Evolutionary conservation across 768 basidiomycete genomes (phyloP).

Genomic region (Serendipita vermifera): DNA sequence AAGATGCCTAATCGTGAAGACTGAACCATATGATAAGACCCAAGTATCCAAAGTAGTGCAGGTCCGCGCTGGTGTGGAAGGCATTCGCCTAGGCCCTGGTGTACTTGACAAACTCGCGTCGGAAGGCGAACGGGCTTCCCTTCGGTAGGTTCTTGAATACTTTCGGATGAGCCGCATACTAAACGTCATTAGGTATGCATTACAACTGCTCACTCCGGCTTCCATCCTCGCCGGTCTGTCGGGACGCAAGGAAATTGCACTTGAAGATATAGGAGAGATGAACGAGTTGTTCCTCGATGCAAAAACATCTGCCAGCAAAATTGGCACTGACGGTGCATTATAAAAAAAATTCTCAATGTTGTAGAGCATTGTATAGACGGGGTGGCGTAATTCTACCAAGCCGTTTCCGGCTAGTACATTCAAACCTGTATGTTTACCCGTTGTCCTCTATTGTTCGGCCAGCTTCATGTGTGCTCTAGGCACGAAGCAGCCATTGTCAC

Average conservation of each 20-base stretch:
- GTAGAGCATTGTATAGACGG: neutral
- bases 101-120: conserved; percentile 70
- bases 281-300: conserved; percentile 91
- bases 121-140: conserved; percentile 69
- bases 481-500: too few relatives aligned
- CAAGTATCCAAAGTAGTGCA: conserved; percentile 81
- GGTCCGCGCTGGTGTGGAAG: conserved; percentile 76
- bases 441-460: too few relatives aligned
- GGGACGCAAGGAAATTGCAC: conserved; percentile 67
- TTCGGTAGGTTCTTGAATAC: conserved; percentile 46
- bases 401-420: too few relatives aligned
- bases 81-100: conserved; percentile 56
- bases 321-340: conserved; percentile 29
- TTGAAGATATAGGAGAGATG: conserved; percentile 89
- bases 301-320: conserved; percentile 56
- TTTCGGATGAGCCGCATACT: conserved; percentile 9
- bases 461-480: too few relatives aligned
- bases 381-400: too few relatives aligned
- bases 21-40: conserved; percentile 65
- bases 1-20: conserved; percentile 92
- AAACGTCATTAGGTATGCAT: conserved; percentile 49
- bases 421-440: too few relatives aligned
- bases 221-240: conserved; percentile 69
- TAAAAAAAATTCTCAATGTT: too few relatives aligned
- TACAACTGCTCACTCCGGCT: conserved; percentile 84